A percentile compares a stretch with the other conserved stretches of the same genome.
phyloP scores from a whole-genome alignment of 768 basidiomycete genomes.

The Panaeolus cyanescens region DNA sequence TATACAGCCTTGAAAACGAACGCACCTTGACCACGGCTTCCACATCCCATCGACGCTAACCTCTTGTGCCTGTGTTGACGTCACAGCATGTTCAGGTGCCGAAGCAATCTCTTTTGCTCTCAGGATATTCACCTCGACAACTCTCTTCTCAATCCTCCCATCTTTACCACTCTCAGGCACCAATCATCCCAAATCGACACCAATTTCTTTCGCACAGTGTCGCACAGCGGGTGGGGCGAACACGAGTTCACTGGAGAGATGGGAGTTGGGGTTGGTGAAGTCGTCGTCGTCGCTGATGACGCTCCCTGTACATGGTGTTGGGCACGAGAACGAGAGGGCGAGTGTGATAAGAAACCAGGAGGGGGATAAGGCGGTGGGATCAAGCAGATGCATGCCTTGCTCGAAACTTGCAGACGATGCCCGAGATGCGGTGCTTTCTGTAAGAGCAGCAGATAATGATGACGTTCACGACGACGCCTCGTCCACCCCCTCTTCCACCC shows the following conservation, averaged over 20 bases:
- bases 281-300: background rate
- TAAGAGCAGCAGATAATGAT: constrained; percentile 15
- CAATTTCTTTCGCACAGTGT: constrained; percentile 68
- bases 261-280: background rate
- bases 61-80: constrained; percentile 11
- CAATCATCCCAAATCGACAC: constrained; percentile 58
- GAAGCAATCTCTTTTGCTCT: constrained; percentile 41
- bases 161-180: constrained; percentile 72
- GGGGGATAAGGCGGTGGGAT: constrained; percentile 41
- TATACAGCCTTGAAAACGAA: background rate
- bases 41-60: constrained; percentile 64
- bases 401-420: constrained; percentile 6
- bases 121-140: constrained; percentile 65
- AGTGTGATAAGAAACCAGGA: background rate
- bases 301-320: background rate
- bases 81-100: constrained; percentile 52
- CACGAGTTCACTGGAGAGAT: constrained; percentile 22
- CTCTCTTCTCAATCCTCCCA: constrained; percentile 74
- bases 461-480: background rate
- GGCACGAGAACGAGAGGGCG: background rate
- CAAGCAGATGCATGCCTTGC: constrained; percentile 54
- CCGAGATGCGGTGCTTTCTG: no score
- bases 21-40: constrained; percentile 86
- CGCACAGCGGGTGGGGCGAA: constrained; percentile 80
- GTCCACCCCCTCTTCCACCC: constrained; percentile 64